Evolutionary conservation across 192 early-diverging fungal genomes (phyloP).

Genomic region (Thoreauomyces humboldtii): DNA sequence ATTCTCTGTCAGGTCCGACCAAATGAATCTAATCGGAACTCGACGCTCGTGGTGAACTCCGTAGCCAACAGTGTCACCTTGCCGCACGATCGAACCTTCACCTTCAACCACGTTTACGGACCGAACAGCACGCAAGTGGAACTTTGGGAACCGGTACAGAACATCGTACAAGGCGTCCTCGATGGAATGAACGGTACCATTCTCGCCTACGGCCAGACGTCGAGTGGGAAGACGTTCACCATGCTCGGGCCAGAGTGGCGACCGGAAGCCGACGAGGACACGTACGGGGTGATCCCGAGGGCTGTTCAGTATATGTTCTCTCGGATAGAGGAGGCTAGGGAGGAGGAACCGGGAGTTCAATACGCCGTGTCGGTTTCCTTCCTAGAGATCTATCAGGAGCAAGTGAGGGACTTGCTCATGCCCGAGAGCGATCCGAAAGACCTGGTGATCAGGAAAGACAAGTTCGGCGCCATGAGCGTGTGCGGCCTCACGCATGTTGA

Average conservation of each 20-base stretch:
- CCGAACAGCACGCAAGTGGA: conserved; percentile 1
- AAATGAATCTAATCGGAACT: neutral
- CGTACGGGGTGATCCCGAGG: conserved; percentile 50
- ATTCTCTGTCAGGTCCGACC: too few relatives aligned
- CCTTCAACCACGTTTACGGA: conserved; percentile 21
- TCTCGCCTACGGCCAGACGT: conserved; percentile 45
- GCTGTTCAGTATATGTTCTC: conserved; percentile 42
- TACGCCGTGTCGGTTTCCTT: conserved; percentile 42
- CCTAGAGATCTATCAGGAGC: conserved; percentile 61
- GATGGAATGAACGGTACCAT: conserved; percentile 87
- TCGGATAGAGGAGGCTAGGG: conserved; percentile 22
- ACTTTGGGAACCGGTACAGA: conserved; percentile 2
- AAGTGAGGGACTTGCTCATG: conserved; percentile 46
- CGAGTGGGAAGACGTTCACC: conserved; percentile 55
- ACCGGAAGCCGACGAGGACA: conserved; percentile 21
- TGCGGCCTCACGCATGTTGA: conserved; percentile 39
- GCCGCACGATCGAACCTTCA: conserved; percentile 13
- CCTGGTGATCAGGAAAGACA: conserved; percentile 46
- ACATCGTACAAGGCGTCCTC: conserved; percentile 48
- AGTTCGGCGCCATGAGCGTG: conserved; percentile 40
- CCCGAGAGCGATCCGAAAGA: conserved; percentile 27
- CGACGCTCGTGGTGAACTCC: neutral
- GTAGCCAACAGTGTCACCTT: conserved; percentile 7
- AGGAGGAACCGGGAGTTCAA: conserved; percentile 17
- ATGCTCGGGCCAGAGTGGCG: conserved; percentile 44